Base-by-base conservation (phyloP, 1,284 basidiomycete species). In the Leccinum solheimii region DNA sequence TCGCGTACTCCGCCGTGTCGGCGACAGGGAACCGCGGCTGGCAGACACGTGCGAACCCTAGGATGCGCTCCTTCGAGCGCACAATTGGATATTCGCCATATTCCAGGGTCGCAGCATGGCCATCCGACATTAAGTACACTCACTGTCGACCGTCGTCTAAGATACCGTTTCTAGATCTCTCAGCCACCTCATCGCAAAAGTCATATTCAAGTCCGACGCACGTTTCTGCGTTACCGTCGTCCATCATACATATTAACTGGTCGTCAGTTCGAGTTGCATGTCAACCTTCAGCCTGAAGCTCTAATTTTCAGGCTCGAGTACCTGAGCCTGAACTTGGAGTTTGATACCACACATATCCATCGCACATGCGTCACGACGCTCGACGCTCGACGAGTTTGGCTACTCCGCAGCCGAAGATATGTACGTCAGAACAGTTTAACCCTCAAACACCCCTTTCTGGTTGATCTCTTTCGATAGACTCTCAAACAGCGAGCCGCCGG, bases 11-110 rank as follows among this genome's bases (percentile, higher is more conserved):
- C 38, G 26, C 26, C 9, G 6, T 27, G 55, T 26, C 38, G n/a
- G 38, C n/a, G 36, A 27, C 19, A 56, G 27, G 38, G 43, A 45
- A 30, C 55, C 19, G 40, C n/a, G 55, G 43, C 4, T 36, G 36
- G 36, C 40, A 43, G 40, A 56, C 55, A 56, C 26, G 38, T 56
- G 55, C 38, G 55, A 56, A 49, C 48, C 48, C 45, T 23, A 36
- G 13, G 34, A 49, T 48, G 19, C 11, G 19, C 19, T 45, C 10
- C 10, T 3, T 1, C 19, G 43, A 21, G 45, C 45, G 21, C 21
- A 10, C 23, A 23, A 49, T 49, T 49, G 13, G 21, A 48, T 48
- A 21, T 48, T 21, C 19, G 45, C 45, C 19, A 21, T 21, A 49
- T 23, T 16, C 45, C 48, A 49, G 48, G 48, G 48, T 48, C 45